Evolutionary conservation across 345 rosid genomes (phyloP).

Genomic region (Melastoma malabathricum): DNA sequence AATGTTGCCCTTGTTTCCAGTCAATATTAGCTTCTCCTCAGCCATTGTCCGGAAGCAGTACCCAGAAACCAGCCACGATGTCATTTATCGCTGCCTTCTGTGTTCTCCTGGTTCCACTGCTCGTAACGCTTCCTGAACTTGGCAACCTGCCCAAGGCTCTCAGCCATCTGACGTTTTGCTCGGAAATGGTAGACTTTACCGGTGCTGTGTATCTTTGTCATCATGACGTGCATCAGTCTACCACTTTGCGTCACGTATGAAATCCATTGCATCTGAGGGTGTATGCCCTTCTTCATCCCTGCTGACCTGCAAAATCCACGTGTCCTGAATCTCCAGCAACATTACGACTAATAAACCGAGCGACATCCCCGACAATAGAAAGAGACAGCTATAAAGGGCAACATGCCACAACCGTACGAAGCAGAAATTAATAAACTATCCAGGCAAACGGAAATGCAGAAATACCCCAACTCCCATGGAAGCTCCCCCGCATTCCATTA

Average conservation of each 20-base stretch:
- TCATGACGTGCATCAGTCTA: constrained; percentile 72
- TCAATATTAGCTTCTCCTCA: too few species aligned
- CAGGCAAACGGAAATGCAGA: too few species aligned
- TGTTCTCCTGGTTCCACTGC: constrained; percentile 30
- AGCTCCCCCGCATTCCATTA: too few species aligned
- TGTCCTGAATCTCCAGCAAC: too few species aligned
- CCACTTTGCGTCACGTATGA: constrained; percentile 89
- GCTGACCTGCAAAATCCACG: constrained; percentile 11
- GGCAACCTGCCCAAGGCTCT: constrained; percentile 71
- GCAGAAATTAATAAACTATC: too few species aligned
- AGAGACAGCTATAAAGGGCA: too few species aligned
- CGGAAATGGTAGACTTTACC: constrained; percentile 84
- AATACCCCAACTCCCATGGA: too few species aligned
- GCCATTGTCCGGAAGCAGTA: too few species aligned
- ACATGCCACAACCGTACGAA: too few species aligned
- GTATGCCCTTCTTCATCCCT: constrained; percentile 81
- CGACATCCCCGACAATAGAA: too few species aligned
- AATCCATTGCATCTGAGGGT: constrained; percentile 96
- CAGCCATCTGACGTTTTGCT: constrained; percentile 82
- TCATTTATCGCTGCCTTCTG: constrained; percentile 11
- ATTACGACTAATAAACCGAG: too few species aligned
- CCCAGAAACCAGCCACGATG: neutral
- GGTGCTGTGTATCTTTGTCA: constrained; percentile 73
- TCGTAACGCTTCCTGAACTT: constrained; percentile 73
- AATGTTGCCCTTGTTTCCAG: too few species aligned